Base-by-base conservation (phyloP, 495 filamentous ascomycete species). In the Pyronema domesticum region DNA sequence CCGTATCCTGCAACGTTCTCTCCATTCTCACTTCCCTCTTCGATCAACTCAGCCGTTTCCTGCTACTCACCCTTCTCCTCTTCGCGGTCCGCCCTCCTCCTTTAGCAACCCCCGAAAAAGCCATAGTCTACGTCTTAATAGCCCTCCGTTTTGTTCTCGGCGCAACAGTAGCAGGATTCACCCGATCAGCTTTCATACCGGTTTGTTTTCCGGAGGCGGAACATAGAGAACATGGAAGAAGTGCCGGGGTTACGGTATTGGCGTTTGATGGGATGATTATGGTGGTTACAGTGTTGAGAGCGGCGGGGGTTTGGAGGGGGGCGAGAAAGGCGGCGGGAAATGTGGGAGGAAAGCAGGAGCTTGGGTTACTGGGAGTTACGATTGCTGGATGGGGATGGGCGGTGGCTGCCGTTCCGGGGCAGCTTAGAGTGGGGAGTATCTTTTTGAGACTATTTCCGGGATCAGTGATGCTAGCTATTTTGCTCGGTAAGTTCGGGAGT, bases 121-220 rank as follows among this genome's bases (percentile, higher is more conserved):
- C 54, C 17, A 34, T 58, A 9, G 56, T 58, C 52, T 44, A 37
- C 7, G 33, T 52, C 14, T 9, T 58, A 6, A 17, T 64, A 13
- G 46, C 37, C 35, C 17, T 64, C 18, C 45, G 62, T 34, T 15
- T 49, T 34, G 23, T 64, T 14, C 39, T 64, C 46, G 62, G 55
- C 6, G 62, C 51, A 2, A 34, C 58, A 9, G 48, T 58, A 15
- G 48, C 60, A 10, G 54, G 57, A n/a, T 64, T 64, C 44, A 64
- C 62, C 1, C 49, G 53, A 36, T 37, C 45, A 15, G 36, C 35
- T 17, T 64, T 64, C 19, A 64, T 64, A 43, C 62, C 62, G 0
- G 58, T 64, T 11, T 64, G 62, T 48, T 64, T 64, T 46, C 62
- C 61, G 18, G 35, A 56, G n/a, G 33, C 57, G 51, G 11, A 48